These are phyloP conservation scores for Diaporthe sp. DNA, from an alignment of 2,329 filamentous ascomycete species.

Conservation along the genomic window DNA sequence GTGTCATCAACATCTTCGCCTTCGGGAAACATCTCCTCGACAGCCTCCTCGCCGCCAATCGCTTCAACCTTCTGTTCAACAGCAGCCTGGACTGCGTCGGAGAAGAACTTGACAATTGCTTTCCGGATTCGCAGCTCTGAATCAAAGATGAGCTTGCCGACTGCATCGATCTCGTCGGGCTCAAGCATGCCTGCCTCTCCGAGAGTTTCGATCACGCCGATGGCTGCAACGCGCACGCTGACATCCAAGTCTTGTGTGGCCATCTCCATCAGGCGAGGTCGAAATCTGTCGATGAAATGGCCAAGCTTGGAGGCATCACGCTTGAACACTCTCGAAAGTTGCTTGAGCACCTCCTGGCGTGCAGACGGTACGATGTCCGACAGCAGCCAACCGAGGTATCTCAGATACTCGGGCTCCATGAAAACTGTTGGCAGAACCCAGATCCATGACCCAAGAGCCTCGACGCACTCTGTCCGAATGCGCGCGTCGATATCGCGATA, in stretches of 20 bases:
- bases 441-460: constrained; percentile 91
- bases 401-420: constrained; percentile 89
- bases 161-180: constrained; percentile 88
- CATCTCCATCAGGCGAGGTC: constrained; percentile 90
- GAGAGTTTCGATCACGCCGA: constrained; percentile 85
- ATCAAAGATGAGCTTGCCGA: constrained; percentile 92
- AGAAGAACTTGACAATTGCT: constrained; percentile 91
- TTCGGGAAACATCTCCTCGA: constrained; percentile 81
- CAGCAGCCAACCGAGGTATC: constrained; percentile 95
- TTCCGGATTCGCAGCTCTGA: constrained; percentile 87
- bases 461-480: constrained; percentile 90
- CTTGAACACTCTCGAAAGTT: constrained; percentile 84
- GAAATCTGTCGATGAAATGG: constrained; percentile 94
- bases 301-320: constrained; percentile 86
- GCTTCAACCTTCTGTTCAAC: constrained; percentile 86
- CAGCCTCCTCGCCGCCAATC: constrained; percentile 81
- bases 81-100: constrained; percentile 85
- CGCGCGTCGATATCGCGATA: constrained; percentile 94
- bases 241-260: constrained; percentile 87
- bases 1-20: constrained; percentile 83
- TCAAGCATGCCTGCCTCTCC: constrained; percentile 89
- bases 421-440: constrained; percentile 86
- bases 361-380: constrained; percentile 83
- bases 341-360: constrained; percentile 87
- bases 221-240: constrained; percentile 82